Evolutionary conservation across 805 yeast genomes (phyloP).

Genomic region (Saturnispora gosingensis): DNA sequence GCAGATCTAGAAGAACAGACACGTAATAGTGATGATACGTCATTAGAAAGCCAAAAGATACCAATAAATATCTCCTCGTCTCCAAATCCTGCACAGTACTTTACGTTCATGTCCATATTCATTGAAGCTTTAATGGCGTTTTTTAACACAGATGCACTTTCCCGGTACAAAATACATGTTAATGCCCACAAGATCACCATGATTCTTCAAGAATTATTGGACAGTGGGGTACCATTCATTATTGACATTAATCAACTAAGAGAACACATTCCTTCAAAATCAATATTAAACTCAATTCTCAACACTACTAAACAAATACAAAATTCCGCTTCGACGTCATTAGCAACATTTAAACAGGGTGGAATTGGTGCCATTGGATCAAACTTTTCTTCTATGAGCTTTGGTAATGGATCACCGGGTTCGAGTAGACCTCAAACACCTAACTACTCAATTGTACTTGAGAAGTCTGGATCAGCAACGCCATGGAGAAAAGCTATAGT

Average conservation of each 20-base stretch:
- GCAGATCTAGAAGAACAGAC: background rate
- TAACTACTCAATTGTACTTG: constrained; percentile 18
- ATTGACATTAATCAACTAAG: constrained; percentile 64
- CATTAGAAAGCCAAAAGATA: background rate
- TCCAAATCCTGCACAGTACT: constrained; percentile 37
- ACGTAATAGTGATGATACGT: background rate
- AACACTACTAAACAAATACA: constrained; percentile 30
- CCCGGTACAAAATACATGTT: constrained; percentile 49
- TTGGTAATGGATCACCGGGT: constrained; percentile 1
- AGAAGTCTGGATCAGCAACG: constrained; percentile 29
- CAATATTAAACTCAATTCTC: constrained; percentile 44
- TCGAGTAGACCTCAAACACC: background rate
- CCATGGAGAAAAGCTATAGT: constrained; percentile 80
- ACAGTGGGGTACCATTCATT: constrained; percentile 62
- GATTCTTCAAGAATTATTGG: constrained; percentile 68
- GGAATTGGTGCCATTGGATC: constrained; percentile 8
- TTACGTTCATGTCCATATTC: constrained; percentile 33
- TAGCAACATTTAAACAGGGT: constrained; percentile 22
- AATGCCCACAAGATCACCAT: constrained; percentile 65
- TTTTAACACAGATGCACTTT: constrained; percentile 39
- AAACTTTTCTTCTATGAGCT: constrained; percentile 6
- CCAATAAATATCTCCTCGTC: constrained; percentile 8
- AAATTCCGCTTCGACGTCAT: constrained; percentile 24
- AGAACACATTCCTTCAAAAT: constrained; percentile 60
- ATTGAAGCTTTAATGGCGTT: constrained; percentile 33